Evolutionary conservation across 2,329 filamentous ascomycete species (phyloP).

Genomic region (Alternaria hordeiaustralica): DNA sequence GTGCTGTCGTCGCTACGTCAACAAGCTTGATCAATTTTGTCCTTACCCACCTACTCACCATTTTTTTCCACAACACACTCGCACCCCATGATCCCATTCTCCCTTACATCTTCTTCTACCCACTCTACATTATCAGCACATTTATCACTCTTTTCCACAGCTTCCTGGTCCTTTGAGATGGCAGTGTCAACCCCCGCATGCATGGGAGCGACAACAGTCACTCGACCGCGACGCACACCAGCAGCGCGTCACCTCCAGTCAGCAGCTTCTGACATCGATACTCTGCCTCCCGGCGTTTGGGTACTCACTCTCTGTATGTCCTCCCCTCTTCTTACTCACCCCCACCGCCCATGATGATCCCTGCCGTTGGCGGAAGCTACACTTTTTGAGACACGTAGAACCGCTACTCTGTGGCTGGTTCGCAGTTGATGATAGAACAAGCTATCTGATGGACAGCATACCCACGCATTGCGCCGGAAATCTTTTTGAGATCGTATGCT

Average conservation of each 20-base stretch:
- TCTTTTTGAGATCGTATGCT: neutral
- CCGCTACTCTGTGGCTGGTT: neutral
- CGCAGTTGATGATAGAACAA: neutral
- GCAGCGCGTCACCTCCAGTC: neutral
- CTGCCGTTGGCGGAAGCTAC: neutral
- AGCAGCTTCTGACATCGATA: neutral
- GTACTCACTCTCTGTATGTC: neutral
- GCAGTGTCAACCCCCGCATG: neutral
- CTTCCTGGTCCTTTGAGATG: neutral
- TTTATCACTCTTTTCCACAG: neutral
- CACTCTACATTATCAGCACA: neutral
- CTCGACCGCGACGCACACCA: neutral
- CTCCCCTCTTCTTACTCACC: neutral
- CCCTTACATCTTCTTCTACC: neutral
- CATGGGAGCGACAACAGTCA: neutral
- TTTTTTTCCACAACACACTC: neutral
- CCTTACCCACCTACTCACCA: neutral
- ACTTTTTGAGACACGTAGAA: neutral
- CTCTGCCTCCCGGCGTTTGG: neutral
- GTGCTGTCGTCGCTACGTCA: neutral
- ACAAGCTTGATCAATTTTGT: neutral
- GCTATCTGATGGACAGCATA: neutral
- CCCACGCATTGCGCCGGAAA: neutral
- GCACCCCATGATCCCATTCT: neutral
- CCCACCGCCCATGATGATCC: neutral